Conservation (phyloP, 2,329 filamentous ascomycete genomes). For the Cladosporium sp. region DNA sequence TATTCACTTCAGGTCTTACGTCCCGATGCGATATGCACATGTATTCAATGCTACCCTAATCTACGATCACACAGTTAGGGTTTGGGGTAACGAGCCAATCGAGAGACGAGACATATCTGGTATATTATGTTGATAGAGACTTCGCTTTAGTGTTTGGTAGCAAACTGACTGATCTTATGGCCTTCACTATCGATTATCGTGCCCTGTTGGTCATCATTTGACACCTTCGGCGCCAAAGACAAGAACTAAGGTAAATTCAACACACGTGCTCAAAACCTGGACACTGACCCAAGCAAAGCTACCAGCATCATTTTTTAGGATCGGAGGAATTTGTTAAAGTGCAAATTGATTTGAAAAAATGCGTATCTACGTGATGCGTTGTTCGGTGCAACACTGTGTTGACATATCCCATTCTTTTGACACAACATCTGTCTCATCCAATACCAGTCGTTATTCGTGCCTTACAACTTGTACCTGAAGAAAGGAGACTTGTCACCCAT, state of each 20-base stretch:
- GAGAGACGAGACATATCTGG: not conserved
- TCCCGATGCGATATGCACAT: too few species aligned
- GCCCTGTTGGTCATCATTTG: too few species aligned
- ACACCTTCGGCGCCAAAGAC: too few species aligned
- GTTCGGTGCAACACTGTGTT: not conserved
- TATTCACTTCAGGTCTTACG: too few species aligned
- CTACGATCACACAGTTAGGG: not conserved
- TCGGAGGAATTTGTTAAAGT: not conserved
- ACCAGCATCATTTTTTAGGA: not conserved
- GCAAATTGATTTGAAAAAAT: not conserved
- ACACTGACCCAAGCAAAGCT: too few species aligned
- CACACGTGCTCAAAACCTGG: too few species aligned
- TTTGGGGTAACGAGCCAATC: not conserved
- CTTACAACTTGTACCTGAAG: conserved; percentile 37
- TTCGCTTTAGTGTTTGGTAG: not conserved
- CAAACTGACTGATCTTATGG: not conserved
- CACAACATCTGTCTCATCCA: not conserved
- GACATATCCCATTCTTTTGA: not conserved
- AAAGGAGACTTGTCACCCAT: conserved; percentile 43
- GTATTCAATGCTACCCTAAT: not conserved
- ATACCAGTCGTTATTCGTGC: not conserved
- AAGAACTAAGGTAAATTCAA: too few species aligned
- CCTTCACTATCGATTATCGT: not conserved
- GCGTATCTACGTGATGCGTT: not conserved
- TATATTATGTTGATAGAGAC: not conserved